A percentile compares a stretch with the other conserved stretches of the same genome.
These are phyloP conservation scores for Ganoderma meredithae DNA, from an alignment of 1,284 basidiomycete species.

Conservation along the genomic window DNA sequence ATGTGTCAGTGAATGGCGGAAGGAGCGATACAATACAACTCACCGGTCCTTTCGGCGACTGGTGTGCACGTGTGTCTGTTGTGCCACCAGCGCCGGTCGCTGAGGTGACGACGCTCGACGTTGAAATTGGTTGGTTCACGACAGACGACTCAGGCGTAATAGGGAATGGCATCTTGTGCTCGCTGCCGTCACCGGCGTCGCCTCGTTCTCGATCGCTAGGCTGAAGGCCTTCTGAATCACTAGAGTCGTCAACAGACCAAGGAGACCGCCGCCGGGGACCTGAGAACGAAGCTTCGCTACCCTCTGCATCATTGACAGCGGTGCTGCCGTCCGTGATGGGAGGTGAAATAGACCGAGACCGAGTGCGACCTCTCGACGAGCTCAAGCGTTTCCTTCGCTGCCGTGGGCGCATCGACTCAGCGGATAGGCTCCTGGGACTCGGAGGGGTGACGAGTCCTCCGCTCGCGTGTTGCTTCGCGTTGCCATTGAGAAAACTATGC, in stretches of 20 bases:
- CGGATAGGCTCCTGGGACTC: constrained; percentile 72
- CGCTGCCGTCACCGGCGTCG: constrained; percentile 29
- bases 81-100: constrained; percentile 19
- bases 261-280: constrained; percentile 47
- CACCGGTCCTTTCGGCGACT: constrained; percentile 29
- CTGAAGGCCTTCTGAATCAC: constrained; percentile 47
- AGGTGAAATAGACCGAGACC: constrained; percentile 41
- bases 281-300: constrained; percentile 38
- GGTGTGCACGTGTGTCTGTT: constrained; percentile 30
- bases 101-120: constrained; percentile 29
- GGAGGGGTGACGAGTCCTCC: constrained; percentile 74
- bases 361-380: constrained; percentile 43
- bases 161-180: constrained; percentile 45
- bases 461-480: constrained; percentile 47
- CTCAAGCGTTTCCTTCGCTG: constrained; percentile 42
- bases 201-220: constrained; percentile 32
- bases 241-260: constrained; percentile 47
- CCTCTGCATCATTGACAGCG: constrained; percentile 32
- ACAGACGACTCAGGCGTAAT: constrained; percentile 54
- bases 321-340: constrained; percentile 40
- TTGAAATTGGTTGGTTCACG: constrained; percentile 46
- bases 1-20: constrained; percentile 14
- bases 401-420: constrained; percentile 55
- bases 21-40: constrained; percentile 14
- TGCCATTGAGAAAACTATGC: constrained; percentile 50